These are phyloP conservation scores for Scutellaria galericulata DNA, from an alignment of 257 asterid genomes.

Conservation along the genomic window DNA sequence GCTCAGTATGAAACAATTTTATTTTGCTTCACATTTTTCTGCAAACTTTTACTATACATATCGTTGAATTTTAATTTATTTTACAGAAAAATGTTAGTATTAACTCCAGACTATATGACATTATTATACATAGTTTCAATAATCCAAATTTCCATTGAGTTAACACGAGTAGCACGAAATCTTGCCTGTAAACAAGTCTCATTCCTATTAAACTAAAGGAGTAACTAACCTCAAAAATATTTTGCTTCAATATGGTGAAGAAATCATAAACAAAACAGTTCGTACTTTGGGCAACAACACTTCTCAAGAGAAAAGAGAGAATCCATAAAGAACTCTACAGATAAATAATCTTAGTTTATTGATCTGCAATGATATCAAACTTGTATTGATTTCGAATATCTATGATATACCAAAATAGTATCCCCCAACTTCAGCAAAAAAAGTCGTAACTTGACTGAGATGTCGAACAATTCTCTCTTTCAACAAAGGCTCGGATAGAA, in stretches of 20 bases:
- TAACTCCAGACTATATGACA: too few species aligned
- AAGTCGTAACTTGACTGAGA: background rate
- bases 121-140: background rate
- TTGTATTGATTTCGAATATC: background rate
- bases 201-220: background rate
- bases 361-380: background rate
- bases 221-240: background rate
- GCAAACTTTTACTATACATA: too few species aligned
- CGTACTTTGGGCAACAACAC: slow-evolving; percentile 10
- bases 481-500: slow-evolving; percentile 76
- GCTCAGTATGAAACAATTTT: too few species aligned
- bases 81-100: too few species aligned
- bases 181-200: background rate
- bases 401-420: background rate
- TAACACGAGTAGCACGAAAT: background rate
- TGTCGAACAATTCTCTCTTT: slow-evolving; percentile 24
- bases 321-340: background rate
- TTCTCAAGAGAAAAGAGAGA: background rate
- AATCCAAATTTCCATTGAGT: background rate
- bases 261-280: background rate
- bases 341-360: background rate
- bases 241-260: background rate
- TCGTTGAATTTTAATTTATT: too few species aligned
- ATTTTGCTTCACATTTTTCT: too few species aligned
- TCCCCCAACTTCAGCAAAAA: background rate